Evolutionary conservation across 768 basidiomycete species (phyloP).

Genomic region (Mycena latifolia): DNA sequence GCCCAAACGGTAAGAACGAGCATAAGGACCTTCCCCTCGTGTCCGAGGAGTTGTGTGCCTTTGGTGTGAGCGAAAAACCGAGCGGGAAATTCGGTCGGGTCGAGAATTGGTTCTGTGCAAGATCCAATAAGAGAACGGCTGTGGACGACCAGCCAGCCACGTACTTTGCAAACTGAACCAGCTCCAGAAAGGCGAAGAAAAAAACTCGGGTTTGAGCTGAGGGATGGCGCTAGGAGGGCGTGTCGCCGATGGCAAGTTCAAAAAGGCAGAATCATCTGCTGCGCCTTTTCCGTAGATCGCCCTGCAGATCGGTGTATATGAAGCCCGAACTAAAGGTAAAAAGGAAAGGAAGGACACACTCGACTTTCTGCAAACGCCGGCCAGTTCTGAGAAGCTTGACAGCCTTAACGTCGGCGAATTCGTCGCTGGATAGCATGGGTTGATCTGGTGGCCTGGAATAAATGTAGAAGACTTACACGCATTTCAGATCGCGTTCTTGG

Average conservation of each 20-base stretch:
- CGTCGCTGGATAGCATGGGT: slow-evolving; percentile 69
- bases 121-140: slow-evolving; percentile 24
- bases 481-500: slow-evolving; percentile 88
- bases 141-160: slow-evolving; percentile 38
- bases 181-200: slow-evolving; percentile 86
- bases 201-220: slow-evolving; percentile 81
- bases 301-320: slow-evolving; percentile 59
- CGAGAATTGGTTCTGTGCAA: slow-evolving; percentile 86
- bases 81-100: slow-evolving; percentile 80
- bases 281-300: slow-evolving; percentile 83
- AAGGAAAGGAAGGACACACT: slow-evolving; percentile 62
- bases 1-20: slow-evolving; percentile 92
- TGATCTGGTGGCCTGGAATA: not conserved
- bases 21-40: slow-evolving; percentile 81
- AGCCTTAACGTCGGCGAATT: slow-evolving; percentile 91
- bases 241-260: slow-evolving; percentile 50
- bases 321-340: slow-evolving; percentile 15
- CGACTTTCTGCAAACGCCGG: slow-evolving; percentile 85
- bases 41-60: slow-evolving; percentile 69
- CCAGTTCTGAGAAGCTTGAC: slow-evolving; percentile 88
- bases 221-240: slow-evolving; percentile 73
- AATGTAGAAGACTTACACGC: slow-evolving; percentile 78
- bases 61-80: slow-evolving; percentile 77
- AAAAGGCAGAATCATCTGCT: slow-evolving; percentile 51
- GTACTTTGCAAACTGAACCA: slow-evolving; percentile 89